Conservation (phyloP, 2,329 filamentous ascomycete species). For the Exophiala aquamarina region DNA sequence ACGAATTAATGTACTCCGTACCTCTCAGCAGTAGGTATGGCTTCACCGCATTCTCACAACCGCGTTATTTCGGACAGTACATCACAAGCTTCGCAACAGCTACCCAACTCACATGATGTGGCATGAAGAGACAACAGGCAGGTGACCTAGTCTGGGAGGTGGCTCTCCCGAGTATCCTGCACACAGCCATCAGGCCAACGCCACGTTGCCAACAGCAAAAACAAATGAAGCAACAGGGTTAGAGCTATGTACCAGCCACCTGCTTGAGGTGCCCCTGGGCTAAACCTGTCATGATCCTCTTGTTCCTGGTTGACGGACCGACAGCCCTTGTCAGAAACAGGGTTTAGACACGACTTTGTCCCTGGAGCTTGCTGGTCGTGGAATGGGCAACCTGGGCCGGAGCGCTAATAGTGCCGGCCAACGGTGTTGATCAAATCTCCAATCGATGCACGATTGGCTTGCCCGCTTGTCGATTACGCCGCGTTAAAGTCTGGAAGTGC, state of each 20-base stretch:
- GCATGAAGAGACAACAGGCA: too few relatives aligned
- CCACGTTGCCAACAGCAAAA: not conserved
- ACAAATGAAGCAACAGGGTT: too few relatives aligned
- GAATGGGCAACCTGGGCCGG: conserved; percentile 15
- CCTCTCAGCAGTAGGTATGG: too few relatives aligned
- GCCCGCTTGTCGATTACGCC: conserved; percentile 6
- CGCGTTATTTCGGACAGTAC: too few relatives aligned
- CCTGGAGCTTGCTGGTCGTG: conserved; percentile 9
- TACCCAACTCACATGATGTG: too few relatives aligned
- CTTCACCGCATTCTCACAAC: too few relatives aligned
- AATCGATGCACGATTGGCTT: conserved; percentile 14
- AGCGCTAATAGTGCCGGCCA: conserved; percentile 18
- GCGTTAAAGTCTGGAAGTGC: not conserved
- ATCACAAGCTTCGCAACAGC: too few relatives aligned
- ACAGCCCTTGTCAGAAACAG: conserved; percentile 16
- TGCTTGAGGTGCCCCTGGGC: conserved; percentile 4
- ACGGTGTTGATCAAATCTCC: conserved; percentile 21
- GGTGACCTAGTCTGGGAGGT: too few relatives aligned
- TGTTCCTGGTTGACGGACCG: conserved; percentile 10
- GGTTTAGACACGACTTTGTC: conserved; percentile 12
- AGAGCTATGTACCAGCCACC: not conserved
- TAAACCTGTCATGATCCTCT: conserved; percentile 9
- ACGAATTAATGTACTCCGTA: too few relatives aligned
- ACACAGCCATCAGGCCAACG: not conserved
- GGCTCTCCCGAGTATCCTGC: too few relatives aligned